phyloP scores from a whole-genome alignment of 495 filamentous ascomycete genomes.

The Letharia columbiana region DNA sequence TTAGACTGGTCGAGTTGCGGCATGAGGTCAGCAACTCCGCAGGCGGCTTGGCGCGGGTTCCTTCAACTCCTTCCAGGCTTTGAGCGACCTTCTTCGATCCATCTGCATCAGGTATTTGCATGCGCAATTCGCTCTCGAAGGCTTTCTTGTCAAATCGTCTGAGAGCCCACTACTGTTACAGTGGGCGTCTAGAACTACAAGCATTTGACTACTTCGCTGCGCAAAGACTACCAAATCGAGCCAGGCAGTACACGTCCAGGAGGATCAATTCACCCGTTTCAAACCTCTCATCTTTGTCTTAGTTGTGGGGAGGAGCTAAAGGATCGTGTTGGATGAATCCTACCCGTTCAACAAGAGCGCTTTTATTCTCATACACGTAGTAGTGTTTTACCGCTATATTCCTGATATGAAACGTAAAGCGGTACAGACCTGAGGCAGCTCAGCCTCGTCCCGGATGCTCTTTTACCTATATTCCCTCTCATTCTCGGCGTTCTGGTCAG shows the following conservation, averaged over 20 bases:
- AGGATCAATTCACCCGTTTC: not conserved
- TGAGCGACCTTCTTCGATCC: not conserved
- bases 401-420: not conserved
- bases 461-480: not conserved
- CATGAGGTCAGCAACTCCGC: conserved; percentile 6
- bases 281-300: not conserved
- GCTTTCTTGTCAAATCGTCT: not conserved
- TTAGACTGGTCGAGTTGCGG: not conserved
- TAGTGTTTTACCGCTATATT: not conserved
- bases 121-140: not conserved
- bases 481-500: not conserved
- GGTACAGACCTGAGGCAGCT: not conserved
- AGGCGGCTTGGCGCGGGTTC: not conserved
- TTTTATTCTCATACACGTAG: not conserved
- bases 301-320: not conserved
- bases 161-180: not conserved
- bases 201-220: not conserved
- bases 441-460: not conserved
- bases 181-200: not conserved
- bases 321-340: conserved; percentile 1
- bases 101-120: not conserved
- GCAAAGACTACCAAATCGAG: not conserved
- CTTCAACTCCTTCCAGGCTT: not conserved
- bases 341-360: not conserved
- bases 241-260: not conserved